Percentiles rank a stretch among this genome's conserved stretches.
These are phyloP conservation scores for Poa pratensis DNA, from an alignment of 176 grass and related monocot species.

Conservation along the genomic window DNA sequence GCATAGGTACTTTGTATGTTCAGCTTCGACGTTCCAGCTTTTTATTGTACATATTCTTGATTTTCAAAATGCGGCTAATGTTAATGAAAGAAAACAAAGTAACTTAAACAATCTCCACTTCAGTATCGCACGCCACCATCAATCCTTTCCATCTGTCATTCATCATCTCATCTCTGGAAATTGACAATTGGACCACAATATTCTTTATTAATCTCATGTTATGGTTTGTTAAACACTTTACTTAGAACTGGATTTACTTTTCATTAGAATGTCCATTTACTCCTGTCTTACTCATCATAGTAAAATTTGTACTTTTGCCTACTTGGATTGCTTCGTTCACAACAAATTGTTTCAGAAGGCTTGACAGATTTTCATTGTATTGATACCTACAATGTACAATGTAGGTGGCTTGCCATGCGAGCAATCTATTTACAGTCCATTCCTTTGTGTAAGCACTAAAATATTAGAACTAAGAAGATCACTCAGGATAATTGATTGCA, in stretches of 20 bases:
- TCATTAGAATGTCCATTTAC: not conserved
- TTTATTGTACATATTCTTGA: not conserved
- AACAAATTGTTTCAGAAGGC: not conserved
- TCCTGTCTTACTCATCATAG: not conserved
- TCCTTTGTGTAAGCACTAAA: not conserved
- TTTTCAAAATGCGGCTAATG: not conserved
- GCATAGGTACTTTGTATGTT: not conserved
- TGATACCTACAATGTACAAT: not conserved
- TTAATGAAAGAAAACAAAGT: not conserved
- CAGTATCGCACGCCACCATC: not conserved
- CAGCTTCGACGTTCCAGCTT: not conserved
- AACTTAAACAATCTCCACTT: slow-evolving; percentile 10
- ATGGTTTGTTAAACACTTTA: not conserved
- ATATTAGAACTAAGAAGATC: not conserved
- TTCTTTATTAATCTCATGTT: not conserved
- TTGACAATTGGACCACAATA: not conserved
- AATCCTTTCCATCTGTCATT: not conserved
- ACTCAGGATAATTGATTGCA: not conserved
- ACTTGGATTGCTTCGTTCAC: not conserved
- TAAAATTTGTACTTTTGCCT: slow-evolving; percentile 11
- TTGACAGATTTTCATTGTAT: slow-evolving; percentile 9
- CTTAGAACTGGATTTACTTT: not conserved
- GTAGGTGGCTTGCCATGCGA: not conserved
- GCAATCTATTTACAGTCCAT: not conserved
- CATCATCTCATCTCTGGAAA: not conserved